Conservation (phyloP, 148 eudicot species). For the Oxyria digyna region DNA sequence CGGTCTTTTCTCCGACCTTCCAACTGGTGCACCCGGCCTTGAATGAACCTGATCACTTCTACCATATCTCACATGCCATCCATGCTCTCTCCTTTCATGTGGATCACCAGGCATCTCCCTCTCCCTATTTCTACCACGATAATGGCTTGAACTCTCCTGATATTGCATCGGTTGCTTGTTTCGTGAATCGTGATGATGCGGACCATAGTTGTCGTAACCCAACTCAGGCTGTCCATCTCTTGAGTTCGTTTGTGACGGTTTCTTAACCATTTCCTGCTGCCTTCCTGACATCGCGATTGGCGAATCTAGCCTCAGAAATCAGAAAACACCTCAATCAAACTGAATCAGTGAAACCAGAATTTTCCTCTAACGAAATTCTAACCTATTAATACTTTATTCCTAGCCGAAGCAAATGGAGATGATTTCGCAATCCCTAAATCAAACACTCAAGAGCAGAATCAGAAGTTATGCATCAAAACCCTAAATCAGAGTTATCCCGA, state of each 20-base stretch:
- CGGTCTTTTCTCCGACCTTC: not conserved
- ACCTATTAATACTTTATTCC: not conserved
- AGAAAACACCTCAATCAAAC: not conserved
- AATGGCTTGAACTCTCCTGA: slow-evolving; percentile 3
- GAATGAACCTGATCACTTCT: slow-evolving; percentile 8
- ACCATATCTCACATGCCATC: not conserved
- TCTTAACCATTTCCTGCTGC: not conserved
- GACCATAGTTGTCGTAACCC: not conserved
- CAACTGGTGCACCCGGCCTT: slow-evolving; percentile 2
- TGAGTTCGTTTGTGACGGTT: not conserved
- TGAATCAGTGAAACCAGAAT: slow-evolving; percentile 3
- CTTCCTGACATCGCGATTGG: slow-evolving; percentile 2
- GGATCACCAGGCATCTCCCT: not conserved
- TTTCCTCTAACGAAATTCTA: not conserved
- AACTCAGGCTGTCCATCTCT: slow-evolving; percentile 6
- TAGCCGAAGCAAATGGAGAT: too few relatives aligned
- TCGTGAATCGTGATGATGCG: not conserved
- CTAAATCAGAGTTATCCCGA: not conserved
- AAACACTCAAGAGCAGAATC: not conserved
- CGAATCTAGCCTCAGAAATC: not conserved
- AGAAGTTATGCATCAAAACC: not conserved
- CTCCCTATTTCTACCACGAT: not conserved
- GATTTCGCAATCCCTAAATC: slow-evolving; percentile 5
- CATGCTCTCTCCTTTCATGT: slow-evolving; percentile 12
- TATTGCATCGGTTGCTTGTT: not conserved